phyloP scores from a whole-genome alignment of 768 basidiomycete species.

The Trametes maxima region DNA sequence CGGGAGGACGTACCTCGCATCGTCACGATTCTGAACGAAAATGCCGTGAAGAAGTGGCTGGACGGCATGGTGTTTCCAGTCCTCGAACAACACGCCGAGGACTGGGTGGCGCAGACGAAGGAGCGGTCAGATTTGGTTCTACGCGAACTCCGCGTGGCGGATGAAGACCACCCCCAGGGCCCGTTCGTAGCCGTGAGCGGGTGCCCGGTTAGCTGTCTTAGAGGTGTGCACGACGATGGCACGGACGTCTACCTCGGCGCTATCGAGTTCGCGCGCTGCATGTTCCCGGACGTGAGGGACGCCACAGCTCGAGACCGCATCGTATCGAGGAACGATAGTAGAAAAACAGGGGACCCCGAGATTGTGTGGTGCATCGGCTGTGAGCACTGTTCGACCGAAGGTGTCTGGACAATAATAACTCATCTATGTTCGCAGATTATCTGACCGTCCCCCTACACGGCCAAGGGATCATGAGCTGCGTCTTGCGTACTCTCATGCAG shows the following conservation, averaged over 20 bases:
- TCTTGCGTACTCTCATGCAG: conserved; percentile 52
- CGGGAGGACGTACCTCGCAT: conserved; percentile 43
- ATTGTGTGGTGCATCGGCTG: conserved; percentile 67
- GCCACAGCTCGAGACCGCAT: conserved; percentile 39
- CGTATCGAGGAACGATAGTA: conserved; percentile 44
- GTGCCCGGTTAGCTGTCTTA: conserved; percentile 53
- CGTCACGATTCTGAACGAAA: conserved; percentile 50
- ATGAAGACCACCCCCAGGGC: conserved; percentile 13
- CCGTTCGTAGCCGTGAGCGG: conserved; percentile 40
- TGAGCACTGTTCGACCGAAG: conserved; percentile 36
- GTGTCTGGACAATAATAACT: background rate
- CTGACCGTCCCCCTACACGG: conserved; percentile 62
- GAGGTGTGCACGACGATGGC: conserved; percentile 59
- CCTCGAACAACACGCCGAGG: conserved; percentile 40
- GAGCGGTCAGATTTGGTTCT: conserved; percentile 36
- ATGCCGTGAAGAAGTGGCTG: conserved; percentile 46
- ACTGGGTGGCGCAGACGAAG: conserved; percentile 41
- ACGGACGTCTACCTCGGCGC: conserved; percentile 55
- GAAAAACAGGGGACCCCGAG: conserved; percentile 50
- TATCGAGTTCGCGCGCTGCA: conserved; percentile 39
- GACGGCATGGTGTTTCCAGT: conserved; percentile 57
- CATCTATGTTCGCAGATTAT: conserved; percentile 42
- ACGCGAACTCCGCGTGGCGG: conserved; percentile 33
- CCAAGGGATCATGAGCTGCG: conserved; percentile 74
- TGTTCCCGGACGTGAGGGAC: conserved; percentile 39